phyloP scores from a whole-genome alignment of 257 asterid species.

The Petrea volubilis region DNA sequence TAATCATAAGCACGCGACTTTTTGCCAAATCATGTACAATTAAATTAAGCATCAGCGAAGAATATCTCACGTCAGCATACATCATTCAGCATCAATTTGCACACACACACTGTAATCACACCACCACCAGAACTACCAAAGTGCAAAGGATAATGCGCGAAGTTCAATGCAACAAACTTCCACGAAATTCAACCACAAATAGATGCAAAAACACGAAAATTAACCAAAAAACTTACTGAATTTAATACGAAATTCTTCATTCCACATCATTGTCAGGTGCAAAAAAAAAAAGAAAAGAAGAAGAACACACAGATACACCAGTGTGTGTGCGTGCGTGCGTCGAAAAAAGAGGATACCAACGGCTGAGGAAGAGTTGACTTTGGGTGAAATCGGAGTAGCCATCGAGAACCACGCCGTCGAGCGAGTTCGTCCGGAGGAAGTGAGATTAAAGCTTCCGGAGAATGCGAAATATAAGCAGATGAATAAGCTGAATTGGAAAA shows the following conservation, averaged over 20 bases:
- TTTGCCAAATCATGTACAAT: constrained; percentile 2
- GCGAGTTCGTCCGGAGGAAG: constrained; percentile 10
- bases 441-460: constrained; percentile 25
- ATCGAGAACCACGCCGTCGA: constrained; percentile 28
- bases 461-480: constrained; percentile 22
- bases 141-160: not conserved
- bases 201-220: too few relatives aligned
- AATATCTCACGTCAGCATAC: not conserved
- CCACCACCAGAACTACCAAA: constrained; percentile 9
- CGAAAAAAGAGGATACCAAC: constrained; percentile 19
- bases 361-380: constrained; percentile 36
- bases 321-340: not conserved
- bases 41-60: constrained; percentile 1
- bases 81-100: not conserved
- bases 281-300: not conserved
- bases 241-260: not conserved
- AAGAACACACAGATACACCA: not conserved
- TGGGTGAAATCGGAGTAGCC: constrained; percentile 23
- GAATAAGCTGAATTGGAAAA: constrained; percentile 10
- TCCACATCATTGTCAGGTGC: not conserved
- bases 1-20: not conserved
- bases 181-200: not conserved
- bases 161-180: not conserved
- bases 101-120: constrained; percentile 1
- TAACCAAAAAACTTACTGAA: not conserved